Base-by-base conservation (phyloP, 176 grass and related monocot genomes). In the Tillandsia leiboldiana region DNA sequence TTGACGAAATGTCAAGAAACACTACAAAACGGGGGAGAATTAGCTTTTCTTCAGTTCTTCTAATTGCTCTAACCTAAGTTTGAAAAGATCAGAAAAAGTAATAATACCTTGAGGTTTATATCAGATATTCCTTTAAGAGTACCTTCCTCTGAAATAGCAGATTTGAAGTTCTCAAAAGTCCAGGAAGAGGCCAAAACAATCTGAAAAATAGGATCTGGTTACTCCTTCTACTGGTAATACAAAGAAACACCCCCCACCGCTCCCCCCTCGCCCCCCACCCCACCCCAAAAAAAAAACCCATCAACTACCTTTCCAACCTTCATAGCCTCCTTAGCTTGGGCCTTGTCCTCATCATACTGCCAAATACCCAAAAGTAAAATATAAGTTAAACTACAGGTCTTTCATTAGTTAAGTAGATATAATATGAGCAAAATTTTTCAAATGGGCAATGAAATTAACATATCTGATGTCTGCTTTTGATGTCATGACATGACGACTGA, bases 101-200 rank as follows among this genome's bases (percentile, higher is more conserved):
- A 79, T 49, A 33, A 62, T 74, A 93, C 90, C 95, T 99, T 99
- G 48, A 99, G 51, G 65, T 94, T 99, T 81, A 77, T 82, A 24
- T 82, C 69, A 0, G 87, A 90, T 82, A 99, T 84, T 83, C 77
- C 95, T 83, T 88, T 90, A 22, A 77, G 73, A 68, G 67, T 74
- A 65, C 84, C 79, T 62, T 85, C 78, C 51, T 87, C 80, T 64
- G 51, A 52, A 81, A 88, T 42, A 65, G 87, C 84, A 73, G 90
- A 75, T 75, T 76, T 84, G 66, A 94, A 99, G 49, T 85, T 83
- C 73, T 90, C 95, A 12, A 88, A 77, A 49, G 84, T 86, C 80
- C 82, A 83, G 42, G 84, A 82, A 48, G 87, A 73, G 10, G 69
- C 75, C 87, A 99, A 78, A 71, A 54, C 67, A 77, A 99, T 93